Evolutionary conservation across 2,329 filamentous ascomycete genomes (phyloP), one percentile per base, ranked within the genome.

Genomic region (Microcyclospora tardicrescens): DNA sequence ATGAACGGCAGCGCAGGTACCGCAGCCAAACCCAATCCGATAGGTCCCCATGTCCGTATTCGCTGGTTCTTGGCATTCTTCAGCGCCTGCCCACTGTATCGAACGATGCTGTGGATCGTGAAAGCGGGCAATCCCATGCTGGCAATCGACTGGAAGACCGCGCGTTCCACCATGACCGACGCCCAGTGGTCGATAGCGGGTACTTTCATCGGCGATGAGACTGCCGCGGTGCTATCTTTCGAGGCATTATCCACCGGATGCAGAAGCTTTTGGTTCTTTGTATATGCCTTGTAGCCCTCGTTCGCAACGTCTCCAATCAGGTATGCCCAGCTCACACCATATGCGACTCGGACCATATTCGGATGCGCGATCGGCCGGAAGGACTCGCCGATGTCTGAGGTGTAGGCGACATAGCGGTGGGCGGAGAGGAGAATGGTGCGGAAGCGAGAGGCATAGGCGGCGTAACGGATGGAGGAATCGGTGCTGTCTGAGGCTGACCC

Each of bases 321-420:
- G 56, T 98, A 98, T 10, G 82, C 69, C 91, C 91, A 96, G 2
- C 84, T 93, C 32, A 98, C 68, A 35, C 76, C 89, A 57, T 98
- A 98, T 5, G 91, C 91, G 35, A 75, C 69, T 42, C 80, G 75
- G 10, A 98, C 81, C 2, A 93, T 64, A 53, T 72, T 78, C 0
- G 86, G 89, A 57, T 95, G 87, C 3, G 89, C 87, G 30, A 98
- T 73, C 0, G 91, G 91, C 2, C 91, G 77, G 64, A 98, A 98
- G 0, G 84, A 93, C 62, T 98, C 91, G 58, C 91, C 91, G 47
- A 98, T 89, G 55, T 96, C 89, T 14, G 44, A 87, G 0, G 91
- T 96, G 61, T 98, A 98, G 40, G 91, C 91, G 35, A 98, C 86
- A 56, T 98, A 98, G 54, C 91, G 80, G 56, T 96, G 91, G 3